These are phyloP conservation scores for Fusarium haematococcum DNA, from an alignment of 2,329 filamentous ascomycete genomes.

Conservation along the genomic window DNA sequence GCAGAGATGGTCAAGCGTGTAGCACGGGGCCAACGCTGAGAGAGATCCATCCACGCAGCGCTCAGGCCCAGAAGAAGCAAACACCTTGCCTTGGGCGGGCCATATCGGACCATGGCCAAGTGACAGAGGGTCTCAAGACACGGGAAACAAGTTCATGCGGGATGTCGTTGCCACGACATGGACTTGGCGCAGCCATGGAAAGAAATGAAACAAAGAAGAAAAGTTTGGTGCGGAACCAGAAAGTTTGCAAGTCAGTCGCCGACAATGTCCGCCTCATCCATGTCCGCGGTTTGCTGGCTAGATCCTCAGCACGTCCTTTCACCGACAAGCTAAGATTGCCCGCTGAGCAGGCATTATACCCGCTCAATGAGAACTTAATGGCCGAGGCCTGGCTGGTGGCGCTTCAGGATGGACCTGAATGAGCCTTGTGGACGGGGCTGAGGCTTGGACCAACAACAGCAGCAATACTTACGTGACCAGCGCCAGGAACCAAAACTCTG, in stretches of 20 bases:
- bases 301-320: neutral
- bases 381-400: neutral
- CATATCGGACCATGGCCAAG: neutral
- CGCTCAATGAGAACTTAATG: neutral
- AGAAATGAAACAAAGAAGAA: neutral
- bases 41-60: neutral
- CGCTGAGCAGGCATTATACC: neutral
- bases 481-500: neutral
- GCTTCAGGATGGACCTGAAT: neutral
- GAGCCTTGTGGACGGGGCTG: neutral
- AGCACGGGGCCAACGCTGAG: neutral
- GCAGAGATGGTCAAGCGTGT: slow-evolving; percentile 1
- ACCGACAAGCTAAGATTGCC: neutral
- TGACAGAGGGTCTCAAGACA: neutral
- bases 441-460: neutral
- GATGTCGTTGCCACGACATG: neutral
- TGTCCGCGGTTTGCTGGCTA: neutral
- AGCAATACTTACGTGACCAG: neutral
- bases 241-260: neutral
- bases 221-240: neutral
- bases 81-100: neutral
- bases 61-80: slow-evolving; percentile 6
- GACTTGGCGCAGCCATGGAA: neutral
- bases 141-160: neutral
- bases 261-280: neutral